phyloP scores from a whole-genome alignment of 140 eudicot species.

The Ambrosia hybrid region DNA sequence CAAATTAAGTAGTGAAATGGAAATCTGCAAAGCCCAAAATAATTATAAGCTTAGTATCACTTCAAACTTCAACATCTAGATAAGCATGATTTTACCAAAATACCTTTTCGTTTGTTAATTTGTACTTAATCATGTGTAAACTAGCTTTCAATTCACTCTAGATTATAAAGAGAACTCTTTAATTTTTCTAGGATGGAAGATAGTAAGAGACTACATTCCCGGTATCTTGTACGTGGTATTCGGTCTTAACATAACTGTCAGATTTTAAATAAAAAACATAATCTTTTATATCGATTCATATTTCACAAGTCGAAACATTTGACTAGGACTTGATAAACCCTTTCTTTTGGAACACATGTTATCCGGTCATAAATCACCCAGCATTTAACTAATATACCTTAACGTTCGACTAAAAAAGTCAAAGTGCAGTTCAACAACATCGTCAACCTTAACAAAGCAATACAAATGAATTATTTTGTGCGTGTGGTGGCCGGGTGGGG shows the following conservation, averaged over 20 bases:
- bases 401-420: constrained; percentile 12
- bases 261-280: background rate
- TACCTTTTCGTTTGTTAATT: too few relatives aligned
- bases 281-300: background rate
- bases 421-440: constrained; percentile 3
- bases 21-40: constrained; percentile 20
- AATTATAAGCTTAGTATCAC: background rate
- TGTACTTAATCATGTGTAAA: background rate
- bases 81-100: constrained; percentile 3
- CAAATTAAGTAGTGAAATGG: background rate
- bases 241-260: background rate
- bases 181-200: background rate
- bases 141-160: background rate
- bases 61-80: background rate
- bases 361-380: background rate
- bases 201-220: too few relatives aligned
- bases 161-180: background rate
- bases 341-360: constrained; percentile 5
- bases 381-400: background rate
- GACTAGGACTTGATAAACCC: constrained; percentile 9
- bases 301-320: constrained; percentile 4
- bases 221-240: background rate
- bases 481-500: background rate
- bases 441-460: background rate
- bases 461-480: background rate